Percentiles rank a stretch among this genome's conserved stretches.
phyloP scores from a whole-genome alignment of 2,329 filamentous ascomycete species.

The Saccharata proteae region DNA sequence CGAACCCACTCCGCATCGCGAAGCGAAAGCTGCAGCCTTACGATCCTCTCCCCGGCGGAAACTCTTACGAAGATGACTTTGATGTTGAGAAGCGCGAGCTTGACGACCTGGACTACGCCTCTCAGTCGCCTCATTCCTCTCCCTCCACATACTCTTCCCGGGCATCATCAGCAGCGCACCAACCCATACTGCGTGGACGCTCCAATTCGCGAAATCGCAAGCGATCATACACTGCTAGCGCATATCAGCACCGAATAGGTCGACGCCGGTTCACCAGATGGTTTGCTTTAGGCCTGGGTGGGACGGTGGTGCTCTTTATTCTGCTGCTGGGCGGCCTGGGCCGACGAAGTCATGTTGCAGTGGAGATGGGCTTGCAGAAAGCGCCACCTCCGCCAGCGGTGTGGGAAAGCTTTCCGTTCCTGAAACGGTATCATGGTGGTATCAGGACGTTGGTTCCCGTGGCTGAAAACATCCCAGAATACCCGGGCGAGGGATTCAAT shows the following conservation, averaged over 20 bases:
- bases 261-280: constrained; percentile 55
- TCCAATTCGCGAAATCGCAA: constrained; percentile 12
- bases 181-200: constrained; percentile 26
- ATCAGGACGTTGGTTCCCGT: constrained; percentile 58
- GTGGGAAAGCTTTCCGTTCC: constrained; percentile 82
- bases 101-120: constrained; percentile 22
- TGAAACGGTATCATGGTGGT: constrained; percentile 84
- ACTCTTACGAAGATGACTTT: constrained; percentile 14
- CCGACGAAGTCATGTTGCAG: constrained; percentile 47
- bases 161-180: constrained; percentile 27
- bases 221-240: constrained; percentile 1
- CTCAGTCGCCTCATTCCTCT: constrained; percentile 32
- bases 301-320: constrained; percentile 64
- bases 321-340: constrained; percentile 54
- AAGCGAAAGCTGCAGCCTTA: constrained; percentile 25
- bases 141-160: constrained; percentile 43
- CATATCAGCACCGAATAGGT: constrained; percentile 4
- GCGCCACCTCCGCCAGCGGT: constrained; percentile 51
- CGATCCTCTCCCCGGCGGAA: constrained; percentile 15
- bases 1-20: constrained; percentile 23
- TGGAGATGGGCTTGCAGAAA: constrained; percentile 47
- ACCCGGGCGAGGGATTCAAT: constrained; percentile 52
- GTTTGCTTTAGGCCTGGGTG: constrained; percentile 60
- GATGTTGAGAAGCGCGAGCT: constrained; percentile 22
- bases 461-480: constrained; percentile 63